These are phyloP conservation scores for Closterium sp. DNA, from an alignment of 139 green algal species.

Conservation along the genomic window DNA sequence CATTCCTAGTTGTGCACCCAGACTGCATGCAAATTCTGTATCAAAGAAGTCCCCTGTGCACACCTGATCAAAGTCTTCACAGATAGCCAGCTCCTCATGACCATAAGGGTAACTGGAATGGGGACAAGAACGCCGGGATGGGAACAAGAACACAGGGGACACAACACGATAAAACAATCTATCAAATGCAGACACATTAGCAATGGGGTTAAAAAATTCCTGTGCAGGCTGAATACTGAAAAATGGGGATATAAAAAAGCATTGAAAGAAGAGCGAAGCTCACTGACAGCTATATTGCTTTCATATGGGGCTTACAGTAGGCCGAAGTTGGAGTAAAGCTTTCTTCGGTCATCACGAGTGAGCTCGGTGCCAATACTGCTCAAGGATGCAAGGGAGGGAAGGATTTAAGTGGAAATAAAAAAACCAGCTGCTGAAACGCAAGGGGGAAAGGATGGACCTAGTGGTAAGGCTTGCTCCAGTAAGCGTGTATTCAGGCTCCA, in stretches of 20 bases:
- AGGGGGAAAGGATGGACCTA: neutral
- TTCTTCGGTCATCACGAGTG: slow-evolving; percentile 89
- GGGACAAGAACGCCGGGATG: neutral
- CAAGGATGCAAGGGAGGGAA: neutral
- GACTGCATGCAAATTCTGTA: neutral
- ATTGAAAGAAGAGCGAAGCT: neutral
- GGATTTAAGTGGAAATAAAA: no score
- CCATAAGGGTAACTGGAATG: slow-evolving; percentile 50
- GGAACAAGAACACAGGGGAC: neutral
- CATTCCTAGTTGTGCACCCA: neutral
- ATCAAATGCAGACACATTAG: no score
- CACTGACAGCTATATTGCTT: no score
- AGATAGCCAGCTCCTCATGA: slow-evolving; percentile 85
- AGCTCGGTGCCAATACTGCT: slow-evolving; percentile 88
- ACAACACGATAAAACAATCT: no score
- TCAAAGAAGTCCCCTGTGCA: neutral
- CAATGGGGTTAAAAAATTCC: no score
- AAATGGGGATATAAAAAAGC: slow-evolving; percentile 1
- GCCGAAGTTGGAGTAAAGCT: slow-evolving; percentile 94
- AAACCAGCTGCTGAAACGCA: neutral
- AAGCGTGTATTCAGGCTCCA: neutral
- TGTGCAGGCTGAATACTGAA: neutral
- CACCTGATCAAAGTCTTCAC: slow-evolving; percentile 94
- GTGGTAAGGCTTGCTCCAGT: neutral
- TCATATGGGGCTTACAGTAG: slow-evolving; percentile 78